Percentiles rank a stretch among this genome's conserved stretches.
Evolutionary conservation across 1,284 basidiomycete species (phyloP).

Genomic region (Paramarasmius palmivorus): DNA sequence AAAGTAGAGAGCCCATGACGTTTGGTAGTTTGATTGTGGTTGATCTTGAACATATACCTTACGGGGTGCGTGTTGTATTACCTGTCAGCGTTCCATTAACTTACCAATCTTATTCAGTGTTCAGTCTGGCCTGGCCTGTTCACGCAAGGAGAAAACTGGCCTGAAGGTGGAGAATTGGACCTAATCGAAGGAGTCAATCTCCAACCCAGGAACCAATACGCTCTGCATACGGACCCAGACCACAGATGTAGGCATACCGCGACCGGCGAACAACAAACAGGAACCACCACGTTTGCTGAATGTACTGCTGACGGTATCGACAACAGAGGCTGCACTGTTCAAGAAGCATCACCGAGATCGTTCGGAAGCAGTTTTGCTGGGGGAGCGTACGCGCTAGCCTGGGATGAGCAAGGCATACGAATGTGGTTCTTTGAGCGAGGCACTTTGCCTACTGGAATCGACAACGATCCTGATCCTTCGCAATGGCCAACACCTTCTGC

Average conservation of each 20-base stretch:
- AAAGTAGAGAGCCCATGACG: slow-evolving; percentile 7
- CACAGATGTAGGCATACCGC: slow-evolving; percentile 14
- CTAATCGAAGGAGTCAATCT: slow-evolving; percentile 15
- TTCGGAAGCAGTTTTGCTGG: slow-evolving; percentile 19
- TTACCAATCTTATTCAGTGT: slow-evolving; percentile 7
- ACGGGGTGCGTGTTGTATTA: slow-evolving; percentile 17
- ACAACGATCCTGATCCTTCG: slow-evolving; percentile 46
- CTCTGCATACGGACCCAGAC: slow-evolving; percentile 13
- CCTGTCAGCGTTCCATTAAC: background rate
- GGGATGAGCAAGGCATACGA: slow-evolving; percentile 54
- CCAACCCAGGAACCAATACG: slow-evolving; percentile 11
- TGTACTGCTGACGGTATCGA: slow-evolving; percentile 13
- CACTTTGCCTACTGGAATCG: slow-evolving; percentile 46
- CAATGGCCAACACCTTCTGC: slow-evolving; percentile 60
- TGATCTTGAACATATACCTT: slow-evolving; percentile 13
- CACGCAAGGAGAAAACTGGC: slow-evolving; percentile 14
- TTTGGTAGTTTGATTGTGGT: slow-evolving; percentile 13
- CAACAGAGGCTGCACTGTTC: slow-evolving; percentile 10
- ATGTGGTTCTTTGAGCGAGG: slow-evolving; percentile 61
- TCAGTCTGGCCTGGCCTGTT: slow-evolving; percentile 14
- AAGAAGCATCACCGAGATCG: slow-evolving; percentile 7
- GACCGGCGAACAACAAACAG: slow-evolving; percentile 15
- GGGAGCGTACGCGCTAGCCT: slow-evolving; percentile 37
- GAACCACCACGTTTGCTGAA: slow-evolving; percentile 12
- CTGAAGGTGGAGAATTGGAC: slow-evolving; percentile 12